Evolutionary conservation across 192 early-diverging fungal genomes (phyloP).

Genomic region (Umbelopsis sp.): DNA sequence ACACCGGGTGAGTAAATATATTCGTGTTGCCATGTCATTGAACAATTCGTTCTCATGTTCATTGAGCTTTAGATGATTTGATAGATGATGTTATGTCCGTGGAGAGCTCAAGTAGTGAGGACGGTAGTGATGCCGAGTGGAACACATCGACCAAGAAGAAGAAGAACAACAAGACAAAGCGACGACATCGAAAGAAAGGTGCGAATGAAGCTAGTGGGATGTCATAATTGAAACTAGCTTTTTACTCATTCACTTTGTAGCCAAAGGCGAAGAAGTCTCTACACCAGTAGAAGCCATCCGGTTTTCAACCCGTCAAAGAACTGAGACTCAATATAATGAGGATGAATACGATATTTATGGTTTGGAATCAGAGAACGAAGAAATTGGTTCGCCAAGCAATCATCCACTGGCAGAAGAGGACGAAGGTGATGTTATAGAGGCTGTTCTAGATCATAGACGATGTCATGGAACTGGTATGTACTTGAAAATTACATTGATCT

Average conservation of each 20-base stretch:
- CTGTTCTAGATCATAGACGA: conserved; percentile 52
- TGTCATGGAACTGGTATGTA: conserved; percentile 31
- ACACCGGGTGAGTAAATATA: not conserved
- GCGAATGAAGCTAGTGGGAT: not conserved
- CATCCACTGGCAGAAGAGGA: conserved; percentile 33
- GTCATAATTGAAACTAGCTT: not conserved
- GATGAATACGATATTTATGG: conserved; percentile 42
- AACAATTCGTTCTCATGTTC: not conserved
- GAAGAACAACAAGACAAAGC: conserved; percentile 1
- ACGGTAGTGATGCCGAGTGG: conserved; percentile 4
- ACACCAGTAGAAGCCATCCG: conserved; percentile 29
- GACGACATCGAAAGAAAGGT: not conserved
- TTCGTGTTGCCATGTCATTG: not conserved
- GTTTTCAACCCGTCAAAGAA: conserved; percentile 41
- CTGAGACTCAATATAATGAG: conserved; percentile 42
- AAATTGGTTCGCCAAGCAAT: conserved; percentile 18
- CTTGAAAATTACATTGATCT: too few species aligned
- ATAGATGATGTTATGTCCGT: not conserved
- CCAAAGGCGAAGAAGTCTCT: not conserved
- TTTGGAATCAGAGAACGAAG: conserved; percentile 35
- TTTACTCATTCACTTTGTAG: not conserved
- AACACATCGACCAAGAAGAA: not conserved
- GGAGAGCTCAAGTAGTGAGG: not conserved
- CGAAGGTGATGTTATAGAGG: conserved; percentile 61
- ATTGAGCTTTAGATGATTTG: not conserved